Percentiles rank a stretch among this genome's conserved stretches.
These are phyloP conservation scores for Paraphoma sp. DNA, from an alignment of 2,329 filamentous ascomycete genomes.

Conservation along the genomic window DNA sequence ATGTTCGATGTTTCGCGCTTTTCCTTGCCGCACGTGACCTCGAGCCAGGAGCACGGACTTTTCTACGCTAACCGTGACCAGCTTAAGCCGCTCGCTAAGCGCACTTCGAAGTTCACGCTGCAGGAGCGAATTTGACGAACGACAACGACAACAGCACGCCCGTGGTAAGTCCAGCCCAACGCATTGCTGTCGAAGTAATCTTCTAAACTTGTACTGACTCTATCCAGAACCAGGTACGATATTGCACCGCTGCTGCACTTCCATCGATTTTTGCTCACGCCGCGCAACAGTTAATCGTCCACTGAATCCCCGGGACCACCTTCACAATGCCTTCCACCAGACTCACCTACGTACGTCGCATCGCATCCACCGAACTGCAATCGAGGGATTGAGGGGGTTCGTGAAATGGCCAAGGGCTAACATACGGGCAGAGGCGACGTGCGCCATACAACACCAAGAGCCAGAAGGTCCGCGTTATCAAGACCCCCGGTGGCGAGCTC, in stretches of 20 bases:
- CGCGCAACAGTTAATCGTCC: constrained; percentile 33
- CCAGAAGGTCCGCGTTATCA: constrained; percentile 82
- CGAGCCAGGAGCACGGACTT: too few species aligned
- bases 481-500: constrained; percentile 92
- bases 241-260: constrained; percentile 3
- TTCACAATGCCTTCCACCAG: constrained; percentile 61
- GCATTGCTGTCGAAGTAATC: constrained; percentile 17
- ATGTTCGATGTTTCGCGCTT: constrained; percentile 30
- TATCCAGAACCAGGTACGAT: constrained; percentile 35
- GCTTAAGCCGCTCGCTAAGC: neutral
- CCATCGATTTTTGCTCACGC: constrained; percentile 32
- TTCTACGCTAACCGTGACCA: too few species aligned
- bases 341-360: constrained; percentile 62
- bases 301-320: constrained; percentile 46
- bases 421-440: constrained; percentile 58
- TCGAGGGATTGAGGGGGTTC: neutral
- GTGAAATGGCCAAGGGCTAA: constrained; percentile 27
- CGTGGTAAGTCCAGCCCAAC: constrained; percentile 38
- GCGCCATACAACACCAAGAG: constrained; percentile 92
- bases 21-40: constrained; percentile 12
- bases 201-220: constrained; percentile 12
- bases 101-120: neutral
- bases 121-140: neutral
- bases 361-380: constrained; percentile 7
- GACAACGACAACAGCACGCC: constrained; percentile 28